Conservation (phyloP, 768 basidiomycete species). For the Russula foetens region DNA sequence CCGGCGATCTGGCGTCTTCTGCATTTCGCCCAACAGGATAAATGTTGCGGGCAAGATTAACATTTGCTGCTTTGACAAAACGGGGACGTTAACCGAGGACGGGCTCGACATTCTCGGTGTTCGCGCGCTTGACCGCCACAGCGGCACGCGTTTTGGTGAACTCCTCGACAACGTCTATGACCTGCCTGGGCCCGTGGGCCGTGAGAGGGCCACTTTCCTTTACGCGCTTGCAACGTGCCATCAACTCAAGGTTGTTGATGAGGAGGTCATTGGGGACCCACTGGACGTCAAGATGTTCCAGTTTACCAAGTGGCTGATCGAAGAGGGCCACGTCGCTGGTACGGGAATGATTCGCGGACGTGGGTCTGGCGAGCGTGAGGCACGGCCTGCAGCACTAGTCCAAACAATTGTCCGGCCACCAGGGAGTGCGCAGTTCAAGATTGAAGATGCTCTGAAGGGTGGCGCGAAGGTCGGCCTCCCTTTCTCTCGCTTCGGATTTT, state of each 20-base stretch:
- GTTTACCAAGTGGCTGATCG: constrained; percentile 92
- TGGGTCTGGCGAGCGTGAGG: constrained; percentile 43
- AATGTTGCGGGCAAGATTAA: constrained; percentile 96
- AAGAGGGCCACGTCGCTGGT: constrained; percentile 75
- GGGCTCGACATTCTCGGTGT: constrained; percentile 96
- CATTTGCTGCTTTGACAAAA: constrained; percentile 98
- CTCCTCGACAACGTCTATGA: constrained; percentile 82
- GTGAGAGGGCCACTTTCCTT: constrained; percentile 74
- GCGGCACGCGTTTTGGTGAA: constrained; percentile 69
- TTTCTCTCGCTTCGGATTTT: background rate
- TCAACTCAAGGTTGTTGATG: constrained; percentile 84
- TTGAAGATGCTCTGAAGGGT: constrained; percentile 91
- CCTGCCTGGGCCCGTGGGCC: constrained; percentile 47
- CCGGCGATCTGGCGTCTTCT: constrained; percentile 83
- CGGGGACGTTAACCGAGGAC: constrained; percentile 96
- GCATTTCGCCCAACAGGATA: constrained; percentile 92
- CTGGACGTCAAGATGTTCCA: constrained; percentile 97
- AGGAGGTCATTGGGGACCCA: constrained; percentile 88
- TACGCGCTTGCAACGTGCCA: constrained; percentile 96
- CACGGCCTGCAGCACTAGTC: constrained; percentile 74
- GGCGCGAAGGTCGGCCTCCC: constrained; percentile 54
- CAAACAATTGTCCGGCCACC: constrained; percentile 96
- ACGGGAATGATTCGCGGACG: constrained; percentile 64
- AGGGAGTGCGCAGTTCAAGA: constrained; percentile 79
- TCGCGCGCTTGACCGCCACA: constrained; percentile 67